phyloP scores from a whole-genome alignment of 352 stramenopile species.

The Phytophthora fragariae region DNA sequence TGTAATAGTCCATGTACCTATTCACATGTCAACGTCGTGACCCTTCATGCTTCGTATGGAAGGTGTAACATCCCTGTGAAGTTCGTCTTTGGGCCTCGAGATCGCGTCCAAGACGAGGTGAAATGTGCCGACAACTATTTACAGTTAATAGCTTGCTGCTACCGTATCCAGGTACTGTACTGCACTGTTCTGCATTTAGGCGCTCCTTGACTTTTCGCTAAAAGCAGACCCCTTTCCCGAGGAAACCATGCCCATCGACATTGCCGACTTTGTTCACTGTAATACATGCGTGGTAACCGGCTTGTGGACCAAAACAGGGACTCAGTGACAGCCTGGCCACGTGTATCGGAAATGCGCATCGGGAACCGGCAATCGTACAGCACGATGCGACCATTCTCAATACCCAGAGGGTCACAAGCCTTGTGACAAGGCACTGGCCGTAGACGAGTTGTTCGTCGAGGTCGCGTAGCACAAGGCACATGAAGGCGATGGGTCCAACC shows the following conservation, averaged over 20 bases:
- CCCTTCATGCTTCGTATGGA: not conserved
- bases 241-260: not conserved
- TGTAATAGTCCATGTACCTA: not conserved
- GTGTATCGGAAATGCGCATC: not conserved
- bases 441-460: constrained; percentile 1
- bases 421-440: constrained; percentile 6
- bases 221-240: not conserved
- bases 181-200: not conserved
- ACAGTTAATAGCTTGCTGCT: not conserved
- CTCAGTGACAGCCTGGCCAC: constrained; percentile 2
- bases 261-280: constrained; percentile 11
- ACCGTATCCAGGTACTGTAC: not conserved
- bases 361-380: constrained; percentile 17
- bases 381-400: constrained; percentile 23
- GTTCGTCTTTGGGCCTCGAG: not conserved
- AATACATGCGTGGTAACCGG: not conserved
- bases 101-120: not conserved
- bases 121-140: not conserved
- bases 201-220: not conserved
- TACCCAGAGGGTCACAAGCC: constrained; percentile 11
- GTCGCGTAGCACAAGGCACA: not conserved
- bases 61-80: not conserved
- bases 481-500: not conserved
- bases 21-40: not conserved
- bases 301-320: constrained; percentile 14